Conservation (phyloP, 1,284 basidiomycete genomes). For the Albatrellus sp. region DNA sequence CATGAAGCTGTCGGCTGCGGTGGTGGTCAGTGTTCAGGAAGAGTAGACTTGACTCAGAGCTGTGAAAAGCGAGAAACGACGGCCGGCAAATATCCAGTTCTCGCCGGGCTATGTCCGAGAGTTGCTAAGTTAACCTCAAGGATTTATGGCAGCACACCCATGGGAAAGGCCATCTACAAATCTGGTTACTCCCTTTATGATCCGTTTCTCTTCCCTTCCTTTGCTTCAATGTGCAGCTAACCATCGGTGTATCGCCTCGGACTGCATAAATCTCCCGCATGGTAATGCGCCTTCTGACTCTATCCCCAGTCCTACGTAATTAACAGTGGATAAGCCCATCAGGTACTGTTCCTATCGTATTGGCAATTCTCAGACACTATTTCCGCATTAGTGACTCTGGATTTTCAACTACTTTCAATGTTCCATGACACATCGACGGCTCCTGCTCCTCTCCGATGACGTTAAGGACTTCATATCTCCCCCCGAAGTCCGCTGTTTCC, state of each 20-base stretch:
- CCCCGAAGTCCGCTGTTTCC: too few relatives aligned
- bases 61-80: slow-evolving; percentile 18
- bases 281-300: too few relatives aligned
- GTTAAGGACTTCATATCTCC: too few relatives aligned
- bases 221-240: not conserved
- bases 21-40: slow-evolving; percentile 17
- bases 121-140: not conserved
- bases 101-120: not conserved
- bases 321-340: not conserved
- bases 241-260: not conserved
- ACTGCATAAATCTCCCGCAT: too few relatives aligned
- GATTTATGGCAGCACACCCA: not conserved
- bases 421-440: too few relatives aligned
- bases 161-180: not conserved
- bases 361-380: too few relatives aligned
- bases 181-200: not conserved
- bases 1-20: not conserved
- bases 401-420: too few relatives aligned
- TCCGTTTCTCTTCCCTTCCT: not conserved
- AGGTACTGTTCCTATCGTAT: too few relatives aligned
- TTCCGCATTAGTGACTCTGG: too few relatives aligned
- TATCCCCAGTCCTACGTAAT: not conserved
- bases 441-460: too few relatives aligned
- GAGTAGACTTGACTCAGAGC: too few relatives aligned
- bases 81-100: slow-evolving; percentile 5